A percentile compares a stretch with the other conserved stretches of the same genome.
These are phyloP conservation scores for Dictyostelium discoideum DNA, from an alignment of 78 protist genomes.

Conservation along the genomic window DNA sequence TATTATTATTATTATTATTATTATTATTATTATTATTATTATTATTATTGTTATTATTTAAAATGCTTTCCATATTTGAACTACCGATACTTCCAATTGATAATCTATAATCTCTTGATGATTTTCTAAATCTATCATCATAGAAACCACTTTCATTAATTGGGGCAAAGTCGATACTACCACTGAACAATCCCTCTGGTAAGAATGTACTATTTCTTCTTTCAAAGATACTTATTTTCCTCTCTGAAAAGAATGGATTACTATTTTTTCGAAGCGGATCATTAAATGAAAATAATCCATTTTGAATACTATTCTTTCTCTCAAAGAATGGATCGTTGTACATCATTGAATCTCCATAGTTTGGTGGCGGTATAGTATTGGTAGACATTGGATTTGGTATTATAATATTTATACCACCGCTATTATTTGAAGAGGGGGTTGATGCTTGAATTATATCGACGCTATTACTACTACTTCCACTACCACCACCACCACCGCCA, in stretches of 20 bases:
- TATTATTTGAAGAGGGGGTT: neutral
- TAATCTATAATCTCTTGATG: slow-evolving; percentile 3
- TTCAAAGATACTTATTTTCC: neutral
- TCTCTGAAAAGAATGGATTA: neutral
- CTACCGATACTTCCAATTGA: slow-evolving; percentile 18
- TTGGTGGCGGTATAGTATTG: neutral
- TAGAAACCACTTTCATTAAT: neutral
- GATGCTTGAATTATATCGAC: neutral
- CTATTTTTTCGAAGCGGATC: slow-evolving; percentile 2
- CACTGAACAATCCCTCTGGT: neutral
- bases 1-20: neutral
- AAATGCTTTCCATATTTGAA: slow-evolving; percentile 19
- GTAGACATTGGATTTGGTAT: neutral
- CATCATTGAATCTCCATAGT: neutral
- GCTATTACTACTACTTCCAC: neutral
- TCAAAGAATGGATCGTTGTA: neutral
- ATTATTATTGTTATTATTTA: neutral
- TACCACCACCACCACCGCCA: neutral
- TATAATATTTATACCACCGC: neutral
- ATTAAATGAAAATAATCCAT: neutral
- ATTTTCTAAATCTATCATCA: slow-evolving; percentile 28
- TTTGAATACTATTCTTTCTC: slow-evolving; percentile 23
- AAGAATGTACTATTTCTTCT: slow-evolving; percentile 6
- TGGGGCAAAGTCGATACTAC: slow-evolving; percentile 15
- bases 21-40: neutral